These are phyloP conservation scores for Davidsoniella virescens DNA, from an alignment of 2,329 filamentous ascomycete species.

Conservation along the genomic window DNA sequence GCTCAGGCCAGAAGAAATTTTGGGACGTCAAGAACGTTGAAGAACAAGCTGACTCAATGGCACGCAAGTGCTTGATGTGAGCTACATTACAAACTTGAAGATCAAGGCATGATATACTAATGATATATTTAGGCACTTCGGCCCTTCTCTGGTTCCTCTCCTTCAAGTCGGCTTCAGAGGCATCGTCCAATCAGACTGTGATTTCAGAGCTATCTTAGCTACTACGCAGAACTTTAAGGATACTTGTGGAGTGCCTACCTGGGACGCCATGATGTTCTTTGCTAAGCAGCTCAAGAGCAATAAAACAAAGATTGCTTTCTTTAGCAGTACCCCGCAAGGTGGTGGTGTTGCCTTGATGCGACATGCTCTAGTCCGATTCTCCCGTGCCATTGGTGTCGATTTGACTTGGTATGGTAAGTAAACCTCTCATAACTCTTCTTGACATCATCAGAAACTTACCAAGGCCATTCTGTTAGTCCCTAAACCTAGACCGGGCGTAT, in stretches of 20 bases:
- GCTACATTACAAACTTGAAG: slow-evolving; percentile 16
- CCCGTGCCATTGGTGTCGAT: slow-evolving; percentile 48
- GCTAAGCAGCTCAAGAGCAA: slow-evolving; percentile 44
- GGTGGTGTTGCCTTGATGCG: slow-evolving; percentile 71
- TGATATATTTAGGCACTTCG: slow-evolving; percentile 43
- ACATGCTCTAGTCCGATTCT: slow-evolving; percentile 59
- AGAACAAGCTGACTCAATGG: slow-evolving; percentile 69
- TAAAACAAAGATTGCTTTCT: slow-evolving; percentile 57
- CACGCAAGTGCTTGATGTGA: slow-evolving; percentile 60
- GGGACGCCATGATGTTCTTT: slow-evolving; percentile 47
- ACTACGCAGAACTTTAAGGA: slow-evolving; percentile 40
- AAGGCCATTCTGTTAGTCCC: slow-evolving; percentile 35
- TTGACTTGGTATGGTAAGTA: slow-evolving; percentile 52
- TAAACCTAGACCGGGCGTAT: slow-evolving; percentile 63
- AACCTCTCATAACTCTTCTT: too few relatives aligned
- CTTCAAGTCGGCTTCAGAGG: slow-evolving; percentile 52
- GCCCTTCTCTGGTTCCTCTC: slow-evolving; percentile 53
- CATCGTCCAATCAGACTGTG: slow-evolving; percentile 53
- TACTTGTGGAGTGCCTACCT: slow-evolving; percentile 46
- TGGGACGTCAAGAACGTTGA: slow-evolving; percentile 48
- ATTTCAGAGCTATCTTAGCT: slow-evolving; percentile 44
- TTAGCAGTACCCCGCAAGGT: slow-evolving; percentile 68
- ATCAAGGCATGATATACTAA: background rate
- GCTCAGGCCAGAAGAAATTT: slow-evolving; percentile 23
- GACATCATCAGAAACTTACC: too few relatives aligned